phyloP scores from a whole-genome alignment of 305 asterid genomes.

The Rubia tinctorum region DNA sequence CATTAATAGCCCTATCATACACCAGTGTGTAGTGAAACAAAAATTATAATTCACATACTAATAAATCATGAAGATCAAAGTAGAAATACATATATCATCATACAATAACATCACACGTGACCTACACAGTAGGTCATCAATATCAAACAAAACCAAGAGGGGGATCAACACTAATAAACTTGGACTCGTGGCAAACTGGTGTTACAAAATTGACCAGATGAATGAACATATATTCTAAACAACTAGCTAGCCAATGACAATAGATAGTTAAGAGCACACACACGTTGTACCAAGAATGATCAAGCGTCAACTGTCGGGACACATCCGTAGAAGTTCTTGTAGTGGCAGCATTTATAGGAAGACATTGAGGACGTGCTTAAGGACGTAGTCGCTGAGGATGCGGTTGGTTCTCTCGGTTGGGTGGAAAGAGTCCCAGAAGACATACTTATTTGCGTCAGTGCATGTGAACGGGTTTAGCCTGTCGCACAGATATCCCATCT shows the following conservation, averaged over 20 bases:
- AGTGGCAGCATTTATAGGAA: conserved; percentile 26
- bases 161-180: not conserved
- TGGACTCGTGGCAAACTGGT: not conserved
- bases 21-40: too few relatives aligned
- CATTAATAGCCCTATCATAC: too few relatives aligned
- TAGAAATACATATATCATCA: not conserved
- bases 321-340: too few relatives aligned
- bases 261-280: too few relatives aligned
- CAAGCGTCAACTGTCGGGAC: not conserved
- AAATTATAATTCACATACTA: too few relatives aligned
- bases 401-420: conserved; percentile 63
- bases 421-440: conserved; percentile 85
- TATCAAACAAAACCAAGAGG: not conserved
- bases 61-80: not conserved
- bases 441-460: conserved; percentile 61
- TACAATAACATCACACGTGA: not conserved
- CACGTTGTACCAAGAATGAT: not conserved
- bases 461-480: conserved; percentile 69
- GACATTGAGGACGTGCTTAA: conserved; percentile 34
- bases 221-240: not conserved
- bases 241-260: not conserved
- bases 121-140: not conserved
- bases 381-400: conserved; percentile 42
- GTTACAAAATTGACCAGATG: not conserved
- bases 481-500: conserved; percentile 76